A percentile compares a stretch with the other conserved stretches of the same genome.
Conservation (phyloP, 306 rosid genomes). For the Cicer cuneatum region DNA sequence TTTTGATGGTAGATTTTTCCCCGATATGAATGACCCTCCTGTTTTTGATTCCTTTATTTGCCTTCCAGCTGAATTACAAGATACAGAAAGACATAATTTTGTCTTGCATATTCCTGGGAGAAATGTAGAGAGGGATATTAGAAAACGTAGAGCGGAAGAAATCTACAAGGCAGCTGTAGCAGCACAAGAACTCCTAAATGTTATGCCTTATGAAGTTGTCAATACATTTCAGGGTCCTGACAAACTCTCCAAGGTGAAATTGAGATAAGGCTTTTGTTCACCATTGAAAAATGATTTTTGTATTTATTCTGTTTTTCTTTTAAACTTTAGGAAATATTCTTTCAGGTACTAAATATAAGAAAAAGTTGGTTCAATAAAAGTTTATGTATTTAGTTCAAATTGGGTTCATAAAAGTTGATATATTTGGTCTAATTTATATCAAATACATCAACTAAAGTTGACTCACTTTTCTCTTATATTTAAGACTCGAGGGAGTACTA, state of each 20-base stretch:
- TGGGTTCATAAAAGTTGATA: too few species aligned
- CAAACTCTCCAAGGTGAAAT: conserved; percentile 81
- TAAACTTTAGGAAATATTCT: neutral
- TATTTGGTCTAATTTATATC: too few species aligned
- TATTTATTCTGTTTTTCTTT: conserved; percentile 22
- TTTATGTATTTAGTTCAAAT: too few species aligned
- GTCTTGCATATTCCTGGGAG: conserved; percentile 67
- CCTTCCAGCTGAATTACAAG: conserved; percentile 81
- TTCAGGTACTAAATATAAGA: too few species aligned
- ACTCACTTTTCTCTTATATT: too few species aligned
- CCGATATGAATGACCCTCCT: conserved; percentile 68
- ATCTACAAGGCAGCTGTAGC: conserved; percentile 82
- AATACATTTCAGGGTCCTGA: conserved; percentile 77
- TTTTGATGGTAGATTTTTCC: conserved; percentile 81
- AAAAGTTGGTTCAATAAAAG: too few species aligned
- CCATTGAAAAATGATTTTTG: neutral
- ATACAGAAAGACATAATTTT: conserved; percentile 77
- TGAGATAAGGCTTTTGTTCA: conserved; percentile 26
- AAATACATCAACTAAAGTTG: too few species aligned
- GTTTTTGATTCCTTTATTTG: conserved; percentile 69
- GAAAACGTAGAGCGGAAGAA: conserved; percentile 52
- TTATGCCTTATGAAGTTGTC: conserved; percentile 90
- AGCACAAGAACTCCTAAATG: conserved; percentile 77
- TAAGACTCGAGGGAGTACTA: too few species aligned
- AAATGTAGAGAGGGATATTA: conserved; percentile 60